These are phyloP conservation scores for Hericium coralloides DNA, from an alignment of 768 basidiomycete genomes.

Conservation along the genomic window DNA sequence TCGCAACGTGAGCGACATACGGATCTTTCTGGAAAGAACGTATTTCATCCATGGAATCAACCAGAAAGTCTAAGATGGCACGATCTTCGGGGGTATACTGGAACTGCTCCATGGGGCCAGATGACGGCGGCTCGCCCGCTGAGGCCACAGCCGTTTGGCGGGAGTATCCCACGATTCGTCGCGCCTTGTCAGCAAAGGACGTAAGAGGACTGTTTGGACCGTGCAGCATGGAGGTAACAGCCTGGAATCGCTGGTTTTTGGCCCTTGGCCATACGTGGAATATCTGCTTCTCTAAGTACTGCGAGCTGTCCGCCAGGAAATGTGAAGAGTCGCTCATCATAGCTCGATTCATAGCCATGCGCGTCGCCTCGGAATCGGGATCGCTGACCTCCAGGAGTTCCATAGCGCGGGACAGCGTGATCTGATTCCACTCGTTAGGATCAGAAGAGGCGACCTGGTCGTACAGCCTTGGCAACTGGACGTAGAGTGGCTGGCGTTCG, in stretches of 20 bases:
- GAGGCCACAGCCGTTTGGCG: neutral
- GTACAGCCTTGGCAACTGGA: slow-evolving; percentile 29
- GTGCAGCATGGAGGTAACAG: slow-evolving; percentile 41
- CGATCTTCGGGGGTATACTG: slow-evolving; percentile 46
- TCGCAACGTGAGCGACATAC: slow-evolving; percentile 40
- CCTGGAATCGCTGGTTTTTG: slow-evolving; percentile 42
- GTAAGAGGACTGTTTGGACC: slow-evolving; percentile 30
- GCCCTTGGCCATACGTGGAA: slow-evolving; percentile 58
- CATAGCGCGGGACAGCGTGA: slow-evolving; percentile 49
- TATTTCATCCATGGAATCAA: slow-evolving; percentile 38
- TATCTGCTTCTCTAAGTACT: slow-evolving; percentile 37
- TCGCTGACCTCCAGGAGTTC: slow-evolving; percentile 16
- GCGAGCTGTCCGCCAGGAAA: slow-evolving; percentile 41
- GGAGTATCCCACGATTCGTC: slow-evolving; percentile 25
- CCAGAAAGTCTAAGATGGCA: slow-evolving; percentile 50
- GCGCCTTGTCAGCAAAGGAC: slow-evolving; percentile 44
- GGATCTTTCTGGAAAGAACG: slow-evolving; percentile 54
- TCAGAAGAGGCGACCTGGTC: slow-evolving; percentile 33
- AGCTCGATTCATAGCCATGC: slow-evolving; percentile 49
- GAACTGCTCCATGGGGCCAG: slow-evolving; percentile 20
- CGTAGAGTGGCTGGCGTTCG: slow-evolving; percentile 24
- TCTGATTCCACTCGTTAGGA: slow-evolving; percentile 42
- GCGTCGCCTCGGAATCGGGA: slow-evolving; percentile 27
- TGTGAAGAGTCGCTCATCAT: slow-evolving; percentile 45
- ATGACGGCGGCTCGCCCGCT: slow-evolving; percentile 20